Percentiles rank a stretch among this genome's conserved stretches.
Conservation (phyloP, 495 filamentous ascomycete species). For the Aspergillus heteromorphus region DNA sequence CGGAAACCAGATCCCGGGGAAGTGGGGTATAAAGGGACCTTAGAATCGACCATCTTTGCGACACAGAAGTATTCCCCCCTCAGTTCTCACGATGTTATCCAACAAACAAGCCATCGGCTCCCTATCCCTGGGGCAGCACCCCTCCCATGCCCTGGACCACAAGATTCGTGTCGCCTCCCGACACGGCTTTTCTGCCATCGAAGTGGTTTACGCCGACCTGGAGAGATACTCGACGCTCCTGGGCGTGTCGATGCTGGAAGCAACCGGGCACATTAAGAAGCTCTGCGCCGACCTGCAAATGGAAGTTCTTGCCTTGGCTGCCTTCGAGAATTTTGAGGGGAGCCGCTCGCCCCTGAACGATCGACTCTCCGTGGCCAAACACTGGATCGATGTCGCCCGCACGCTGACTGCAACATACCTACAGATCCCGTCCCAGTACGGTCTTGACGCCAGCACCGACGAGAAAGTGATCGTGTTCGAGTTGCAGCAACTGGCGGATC, state of each 20-base stretch:
- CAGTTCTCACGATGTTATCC: too few species aligned
- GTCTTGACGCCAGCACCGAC: constrained; percentile 47
- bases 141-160: constrained; percentile 51
- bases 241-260: constrained; percentile 42
- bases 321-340: constrained; percentile 72
- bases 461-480: constrained; percentile 54
- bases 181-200: constrained; percentile 59
- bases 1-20: not conserved
- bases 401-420: constrained; percentile 57
- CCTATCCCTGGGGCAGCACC: constrained; percentile 61
- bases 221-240: constrained; percentile 39
- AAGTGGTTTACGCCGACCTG: constrained; percentile 69
- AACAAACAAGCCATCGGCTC: constrained; percentile 52
- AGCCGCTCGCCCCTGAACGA: constrained; percentile 40
- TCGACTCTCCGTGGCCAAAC: constrained; percentile 53
- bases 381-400: constrained; percentile 62
- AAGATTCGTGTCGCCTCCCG: constrained; percentile 58
- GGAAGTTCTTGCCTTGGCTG: constrained; percentile 60
- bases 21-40: not conserved
- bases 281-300: constrained; percentile 50
- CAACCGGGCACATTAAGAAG: constrained; percentile 47
- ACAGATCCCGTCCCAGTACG: constrained; percentile 62
- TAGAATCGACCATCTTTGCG: not conserved
- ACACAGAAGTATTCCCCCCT: too few species aligned
- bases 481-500: constrained; percentile 54